phyloP scores from a whole-genome alignment of 495 filamentous ascomycete species.

The Penicillium coffeae region DNA sequence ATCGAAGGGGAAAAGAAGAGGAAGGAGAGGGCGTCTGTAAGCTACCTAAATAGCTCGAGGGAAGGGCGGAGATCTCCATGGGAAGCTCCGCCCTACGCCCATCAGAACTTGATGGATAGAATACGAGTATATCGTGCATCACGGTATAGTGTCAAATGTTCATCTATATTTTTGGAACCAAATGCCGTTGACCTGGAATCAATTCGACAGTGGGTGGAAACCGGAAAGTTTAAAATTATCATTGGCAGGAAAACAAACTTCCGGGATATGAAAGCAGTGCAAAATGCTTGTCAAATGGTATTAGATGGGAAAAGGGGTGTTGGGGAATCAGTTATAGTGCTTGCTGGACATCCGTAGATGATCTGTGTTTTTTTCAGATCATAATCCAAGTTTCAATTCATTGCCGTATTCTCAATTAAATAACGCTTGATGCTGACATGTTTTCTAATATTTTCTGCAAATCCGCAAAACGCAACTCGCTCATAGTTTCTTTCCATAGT shows the following conservation, averaged over 20 bases:
- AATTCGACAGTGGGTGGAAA: constrained; percentile 37
- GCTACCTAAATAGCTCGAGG: too few relatives aligned
- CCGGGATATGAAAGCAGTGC: constrained; percentile 40
- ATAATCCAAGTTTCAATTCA: too few relatives aligned
- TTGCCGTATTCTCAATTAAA: too few relatives aligned
- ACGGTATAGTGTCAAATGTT: constrained; percentile 35
- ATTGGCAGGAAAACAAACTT: constrained; percentile 37
- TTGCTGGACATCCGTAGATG: not conserved
- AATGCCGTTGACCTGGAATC: constrained; percentile 37
- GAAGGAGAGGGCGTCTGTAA: too few relatives aligned
- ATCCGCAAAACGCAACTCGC: too few relatives aligned
- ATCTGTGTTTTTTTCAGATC: too few relatives aligned
- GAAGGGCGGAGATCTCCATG: too few relatives aligned
- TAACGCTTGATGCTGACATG: too few relatives aligned
- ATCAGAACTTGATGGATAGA: constrained; percentile 35
- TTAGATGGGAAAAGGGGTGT: constrained; percentile 49
- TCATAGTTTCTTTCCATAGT: too few relatives aligned
- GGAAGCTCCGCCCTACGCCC: too few relatives aligned
- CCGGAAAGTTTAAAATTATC: constrained; percentile 41
- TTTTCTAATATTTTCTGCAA: too few relatives aligned
- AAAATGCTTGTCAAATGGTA: constrained; percentile 42
- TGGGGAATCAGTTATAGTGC: constrained; percentile 48
- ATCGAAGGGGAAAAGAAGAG: too few relatives aligned
- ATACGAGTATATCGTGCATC: constrained; percentile 22
- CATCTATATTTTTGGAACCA: constrained; percentile 33